Base-by-base conservation (phyloP, 306 rosid genomes). In the Malus orientalis region DNA sequence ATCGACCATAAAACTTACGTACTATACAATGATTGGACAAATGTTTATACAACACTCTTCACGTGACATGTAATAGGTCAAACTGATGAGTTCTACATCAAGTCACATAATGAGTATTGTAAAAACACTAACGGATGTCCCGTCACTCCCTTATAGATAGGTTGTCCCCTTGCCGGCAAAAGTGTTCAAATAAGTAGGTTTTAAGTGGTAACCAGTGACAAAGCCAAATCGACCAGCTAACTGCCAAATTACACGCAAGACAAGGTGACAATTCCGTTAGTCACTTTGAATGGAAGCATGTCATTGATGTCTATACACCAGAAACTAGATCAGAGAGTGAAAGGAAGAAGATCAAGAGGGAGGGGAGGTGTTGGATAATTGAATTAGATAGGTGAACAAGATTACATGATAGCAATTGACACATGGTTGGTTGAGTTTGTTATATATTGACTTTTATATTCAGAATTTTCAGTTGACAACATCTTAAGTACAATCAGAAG, bases 341-440 rank as follows among this genome's bases (percentile, higher is more conserved):
- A 8, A 3, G 4, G n/a, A 20, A 6, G 23, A 55, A 20, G 55
- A 13, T 4, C 14, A 16, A 16, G 19, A 13, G 16, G 1, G 25
- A n/a, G 11, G 22, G 27, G 27, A 19, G 25, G 61, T n/a, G 27
- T 57, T 51, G 18, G 55, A 51, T 51, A 51, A 15, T 14, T 57
- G 61, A 25, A 57, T 57, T 57, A 9, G 61, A 57, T 57, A 57
- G 23, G 61, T 57, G 62, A 57, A 57, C 25, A 57, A 57, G 57
- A 51, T 16, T 51, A 63, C 73, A 61, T 45, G 23, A 51, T 60
- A 11, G 38, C 15, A 51, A 40, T 78, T 15, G 51, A 32, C 25
- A 70, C 65, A 82, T 16, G 54, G 84, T 91, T 81, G 98, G 85
- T 87, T 23, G 82, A 86, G 93, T 91, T 91, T 89, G 98, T 87